Conservation (phyloP, 179 eudicot genomes). For the Drosera spatulata region DNA sequence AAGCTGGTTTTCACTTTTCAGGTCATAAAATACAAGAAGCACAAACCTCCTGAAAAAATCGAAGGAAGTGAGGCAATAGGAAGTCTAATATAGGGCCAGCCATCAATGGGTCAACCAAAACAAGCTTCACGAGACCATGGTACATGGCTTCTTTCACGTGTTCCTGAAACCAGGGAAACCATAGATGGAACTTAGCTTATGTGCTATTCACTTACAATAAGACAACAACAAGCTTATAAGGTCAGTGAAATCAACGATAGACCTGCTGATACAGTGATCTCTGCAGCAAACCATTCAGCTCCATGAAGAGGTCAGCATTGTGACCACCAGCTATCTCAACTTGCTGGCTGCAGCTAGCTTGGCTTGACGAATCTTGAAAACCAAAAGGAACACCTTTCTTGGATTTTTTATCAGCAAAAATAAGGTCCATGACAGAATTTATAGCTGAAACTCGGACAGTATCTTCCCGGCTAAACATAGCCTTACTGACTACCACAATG, state of each 20-base stretch:
- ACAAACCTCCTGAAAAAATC: conserved; percentile 39
- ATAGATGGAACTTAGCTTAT: background rate
- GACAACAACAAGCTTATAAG: background rate
- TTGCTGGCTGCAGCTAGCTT: conserved; percentile 61
- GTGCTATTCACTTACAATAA: background rate
- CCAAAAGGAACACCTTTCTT: conserved; percentile 19
- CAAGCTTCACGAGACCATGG: conserved; percentile 38
- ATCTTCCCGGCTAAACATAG: conserved; percentile 52
- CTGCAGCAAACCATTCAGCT: conserved; percentile 47
- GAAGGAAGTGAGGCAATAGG: conserved; percentile 45
- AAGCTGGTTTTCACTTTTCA: too few relatives aligned
- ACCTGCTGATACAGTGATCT: conserved; percentile 65
- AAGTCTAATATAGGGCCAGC: conserved; percentile 36
- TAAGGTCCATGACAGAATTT: conserved; percentile 31
- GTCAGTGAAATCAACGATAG: background rate
- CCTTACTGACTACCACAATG: conserved; percentile 45
- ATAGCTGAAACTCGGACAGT: conserved; percentile 41
- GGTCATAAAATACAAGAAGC: too few relatives aligned
- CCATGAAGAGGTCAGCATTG: conserved; percentile 32
- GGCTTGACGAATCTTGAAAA: conserved; percentile 55
- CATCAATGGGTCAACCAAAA: conserved; percentile 32
- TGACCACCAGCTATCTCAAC: conserved; percentile 17
- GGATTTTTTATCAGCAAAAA: conserved; percentile 35
- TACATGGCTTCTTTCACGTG: conserved; percentile 36
- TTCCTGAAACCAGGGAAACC: conserved; percentile 23